Evolutionary conservation across 805 yeast species (phyloP).

Genomic region (Pichia heedii): DNA sequence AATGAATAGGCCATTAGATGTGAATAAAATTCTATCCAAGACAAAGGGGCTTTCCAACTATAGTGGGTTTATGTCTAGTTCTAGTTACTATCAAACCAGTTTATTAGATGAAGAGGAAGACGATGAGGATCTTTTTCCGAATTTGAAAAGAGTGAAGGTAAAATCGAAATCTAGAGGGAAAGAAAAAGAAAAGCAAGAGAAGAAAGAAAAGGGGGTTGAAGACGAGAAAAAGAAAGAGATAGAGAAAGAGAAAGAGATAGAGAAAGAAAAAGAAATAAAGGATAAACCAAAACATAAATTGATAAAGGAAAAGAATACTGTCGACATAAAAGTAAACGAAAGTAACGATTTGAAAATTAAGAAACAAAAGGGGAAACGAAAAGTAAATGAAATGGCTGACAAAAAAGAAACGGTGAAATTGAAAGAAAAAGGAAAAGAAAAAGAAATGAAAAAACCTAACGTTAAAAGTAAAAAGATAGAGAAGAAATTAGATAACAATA

Average conservation of each 20-base stretch:
- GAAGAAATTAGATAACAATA: too few species aligned
- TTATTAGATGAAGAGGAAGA: constrained; percentile 6
- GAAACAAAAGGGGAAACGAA: too few species aligned
- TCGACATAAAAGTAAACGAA: too few species aligned
- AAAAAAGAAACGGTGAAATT: too few species aligned
- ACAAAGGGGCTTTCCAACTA: constrained; percentile 3
- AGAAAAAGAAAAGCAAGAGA: background rate
- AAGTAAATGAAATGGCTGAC: too few species aligned
- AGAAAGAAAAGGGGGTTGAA: background rate
- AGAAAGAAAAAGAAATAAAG: background rate
- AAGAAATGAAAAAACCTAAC: too few species aligned
- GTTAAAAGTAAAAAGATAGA: too few species aligned
- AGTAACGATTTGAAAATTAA: too few species aligned
- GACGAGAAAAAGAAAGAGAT: background rate
- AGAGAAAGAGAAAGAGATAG: background rate
- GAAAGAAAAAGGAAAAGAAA: too few species aligned
- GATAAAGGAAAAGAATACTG: too few species aligned
- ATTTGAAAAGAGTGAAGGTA: background rate
- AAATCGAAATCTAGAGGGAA: background rate
- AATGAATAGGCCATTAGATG: background rate
- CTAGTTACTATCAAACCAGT: constrained; percentile 3
- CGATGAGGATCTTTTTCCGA: background rate
- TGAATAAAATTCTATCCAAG: constrained; percentile 3
- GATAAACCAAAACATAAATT: too few species aligned
- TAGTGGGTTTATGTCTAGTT: constrained; percentile 6